A percentile compares a stretch with the other conserved stretches of the same genome.
These are phyloP conservation scores for Leucoagaricus sp. DNA, from an alignment of 1,284 basidiomycete species.

Conservation along the genomic window DNA sequence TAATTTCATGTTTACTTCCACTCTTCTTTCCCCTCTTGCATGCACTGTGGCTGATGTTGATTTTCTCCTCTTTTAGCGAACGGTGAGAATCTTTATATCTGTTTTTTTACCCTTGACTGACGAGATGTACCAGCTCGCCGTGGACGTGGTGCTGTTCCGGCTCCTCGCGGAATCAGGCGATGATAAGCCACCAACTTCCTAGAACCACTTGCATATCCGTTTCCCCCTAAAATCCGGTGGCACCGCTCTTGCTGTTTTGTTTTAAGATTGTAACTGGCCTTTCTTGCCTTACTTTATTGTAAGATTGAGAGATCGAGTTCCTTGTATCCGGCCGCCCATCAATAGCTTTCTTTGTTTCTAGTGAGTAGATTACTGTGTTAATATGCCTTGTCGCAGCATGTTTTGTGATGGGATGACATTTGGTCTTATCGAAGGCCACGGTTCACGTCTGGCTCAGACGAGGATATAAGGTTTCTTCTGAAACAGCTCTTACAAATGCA, in stretches of 20 bases:
- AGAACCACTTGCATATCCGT: not conserved
- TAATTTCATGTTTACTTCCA: not conserved
- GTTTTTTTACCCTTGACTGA: slow-evolving; percentile 11
- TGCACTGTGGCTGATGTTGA: not conserved
- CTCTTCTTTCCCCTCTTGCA: not conserved
- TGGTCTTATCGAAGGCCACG: not conserved
- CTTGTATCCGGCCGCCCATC: not conserved
- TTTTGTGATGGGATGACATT: not conserved
- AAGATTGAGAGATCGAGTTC: not conserved
- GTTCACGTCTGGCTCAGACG: not conserved
- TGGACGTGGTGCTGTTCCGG: slow-evolving; percentile 74
- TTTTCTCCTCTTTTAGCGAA: slow-evolving; percentile 3
- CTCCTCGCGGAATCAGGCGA: slow-evolving; percentile 75
- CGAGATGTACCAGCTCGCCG: slow-evolving; percentile 63
- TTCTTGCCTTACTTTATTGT: not conserved
- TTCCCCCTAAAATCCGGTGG: not conserved
- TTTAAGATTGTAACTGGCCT: not conserved
- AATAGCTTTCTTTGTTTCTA: not conserved
- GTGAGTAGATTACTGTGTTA: slow-evolving; percentile 12
- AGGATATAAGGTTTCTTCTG: too few species aligned
- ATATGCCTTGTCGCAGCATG: not conserved
- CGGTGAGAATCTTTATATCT: not conserved
- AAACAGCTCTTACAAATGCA: too few species aligned
- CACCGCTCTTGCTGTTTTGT: not conserved
- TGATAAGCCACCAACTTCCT: slow-evolving; percentile 27